These are phyloP conservation scores for Thelonectria olida DNA, from an alignment of 2,329 filamentous ascomycete species.

Conservation along the genomic window DNA sequence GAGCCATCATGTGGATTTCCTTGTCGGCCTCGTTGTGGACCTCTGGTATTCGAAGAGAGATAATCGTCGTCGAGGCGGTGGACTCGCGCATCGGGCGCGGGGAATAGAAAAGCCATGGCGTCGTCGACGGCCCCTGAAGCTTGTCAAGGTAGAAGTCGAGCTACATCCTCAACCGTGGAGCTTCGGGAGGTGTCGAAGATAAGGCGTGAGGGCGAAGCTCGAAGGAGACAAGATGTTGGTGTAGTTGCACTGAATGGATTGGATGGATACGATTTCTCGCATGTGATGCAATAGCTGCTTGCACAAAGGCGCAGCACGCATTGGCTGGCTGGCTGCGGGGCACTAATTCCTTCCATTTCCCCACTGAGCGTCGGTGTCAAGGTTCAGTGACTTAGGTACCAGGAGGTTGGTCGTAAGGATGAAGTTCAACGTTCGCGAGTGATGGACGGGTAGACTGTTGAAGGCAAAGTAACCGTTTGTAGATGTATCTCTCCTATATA, in stretches of 20 bases:
- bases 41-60: slow-evolving; percentile 27
- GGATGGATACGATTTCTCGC: slow-evolving; percentile 27
- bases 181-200: slow-evolving; percentile 25
- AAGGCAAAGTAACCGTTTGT: not conserved
- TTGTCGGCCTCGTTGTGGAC: slow-evolving; percentile 34
- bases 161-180: slow-evolving; percentile 37
- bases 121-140: slow-evolving; percentile 39
- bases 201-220: slow-evolving; percentile 11
- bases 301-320: slow-evolving; percentile 25
- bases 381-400: not conserved
- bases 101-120: slow-evolving; percentile 53
- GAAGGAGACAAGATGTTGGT: not conserved
- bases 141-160: slow-evolving; percentile 26
- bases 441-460: too few relatives aligned
- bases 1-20: slow-evolving; percentile 33
- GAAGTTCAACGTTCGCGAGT: too few relatives aligned
- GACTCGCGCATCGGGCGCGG: slow-evolving; percentile 42
- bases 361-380: slow-evolving; percentile 30
- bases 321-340: slow-evolving; percentile 40
- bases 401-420: not conserved
- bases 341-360: slow-evolving; percentile 35
- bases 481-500: not conserved
- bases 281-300: slow-evolving; percentile 42
- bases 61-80: slow-evolving; percentile 41
- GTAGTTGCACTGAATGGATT: slow-evolving; percentile 9